Evolutionary conservation across 129 eudicot species (phyloP).

Genomic region (Centrapalus pauciflorus): DNA sequence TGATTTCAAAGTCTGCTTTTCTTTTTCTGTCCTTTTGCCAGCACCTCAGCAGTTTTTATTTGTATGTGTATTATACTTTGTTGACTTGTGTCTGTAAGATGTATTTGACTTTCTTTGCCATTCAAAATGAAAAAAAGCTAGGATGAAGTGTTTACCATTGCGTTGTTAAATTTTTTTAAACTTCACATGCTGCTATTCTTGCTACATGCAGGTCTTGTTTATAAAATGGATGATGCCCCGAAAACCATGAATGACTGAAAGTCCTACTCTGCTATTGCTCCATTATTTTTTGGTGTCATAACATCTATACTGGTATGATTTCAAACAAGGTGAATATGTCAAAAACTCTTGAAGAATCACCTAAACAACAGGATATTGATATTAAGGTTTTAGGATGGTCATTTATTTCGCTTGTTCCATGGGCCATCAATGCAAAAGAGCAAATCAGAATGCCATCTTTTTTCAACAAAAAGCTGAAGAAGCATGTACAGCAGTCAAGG

Average conservation of each 20-base stretch:
- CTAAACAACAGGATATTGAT: slow-evolving; percentile 32
- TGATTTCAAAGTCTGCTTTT: neutral
- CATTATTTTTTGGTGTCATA: neutral
- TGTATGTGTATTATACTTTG: neutral
- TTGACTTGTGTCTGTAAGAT: neutral
- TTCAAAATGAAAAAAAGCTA: neutral
- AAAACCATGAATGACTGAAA: slow-evolving; percentile 17
- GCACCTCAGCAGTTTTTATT: neutral
- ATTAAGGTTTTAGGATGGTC: slow-evolving; percentile 49
- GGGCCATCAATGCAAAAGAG: slow-evolving; percentile 48
- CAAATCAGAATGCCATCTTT: slow-evolving; percentile 55
- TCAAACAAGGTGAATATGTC: slow-evolving; percentile 16
- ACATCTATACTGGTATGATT: slow-evolving; percentile 1
- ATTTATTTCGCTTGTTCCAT: slow-evolving; percentile 52
- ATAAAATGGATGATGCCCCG: slow-evolving; percentile 1
- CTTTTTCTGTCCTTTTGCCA: neutral
- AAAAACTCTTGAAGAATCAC: slow-evolving; percentile 28
- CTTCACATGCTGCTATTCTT: neutral
- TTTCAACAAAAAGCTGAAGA: slow-evolving; percentile 60
- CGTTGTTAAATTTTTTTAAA: neutral
- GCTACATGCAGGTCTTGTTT: slow-evolving; percentile 24
- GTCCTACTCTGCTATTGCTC: neutral
- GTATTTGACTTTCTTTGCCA: neutral
- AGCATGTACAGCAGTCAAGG: slow-evolving; percentile 34
- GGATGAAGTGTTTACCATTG: neutral